Evolutionary conservation across 371 early-diverging fungal genomes (phyloP).

Genomic region (Gilbertella persicaria): DNA sequence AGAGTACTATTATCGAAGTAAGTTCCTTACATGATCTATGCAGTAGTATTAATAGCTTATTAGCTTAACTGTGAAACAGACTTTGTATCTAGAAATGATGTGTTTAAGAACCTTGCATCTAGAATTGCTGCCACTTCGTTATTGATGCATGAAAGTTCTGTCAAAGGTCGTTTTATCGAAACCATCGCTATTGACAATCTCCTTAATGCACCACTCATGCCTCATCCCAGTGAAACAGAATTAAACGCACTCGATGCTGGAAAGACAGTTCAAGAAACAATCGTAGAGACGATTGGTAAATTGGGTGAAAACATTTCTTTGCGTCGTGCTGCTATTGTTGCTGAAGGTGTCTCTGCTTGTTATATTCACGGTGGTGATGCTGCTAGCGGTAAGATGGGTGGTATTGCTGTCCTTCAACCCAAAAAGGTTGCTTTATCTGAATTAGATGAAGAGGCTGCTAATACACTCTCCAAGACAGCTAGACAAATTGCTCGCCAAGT

Average conservation of each 20-base stretch:
- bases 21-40: not conserved
- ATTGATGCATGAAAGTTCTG: constrained; percentile 40
- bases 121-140: constrained; percentile 71
- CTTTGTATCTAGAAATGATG: constrained; percentile 85
- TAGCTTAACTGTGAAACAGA: constrained; percentile 93
- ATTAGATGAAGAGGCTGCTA: constrained; percentile 31
- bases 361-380: constrained; percentile 78
- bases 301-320: constrained; percentile 87
- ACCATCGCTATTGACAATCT: constrained; percentile 41
- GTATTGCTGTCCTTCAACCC: constrained; percentile 63
- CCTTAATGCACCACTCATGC: constrained; percentile 58
- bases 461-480: constrained; percentile 54
- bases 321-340: constrained; percentile 68
- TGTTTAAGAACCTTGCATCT: constrained; percentile 79
- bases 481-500: constrained; percentile 78
- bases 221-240: constrained; percentile 47
- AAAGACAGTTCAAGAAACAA: constrained; percentile 62
- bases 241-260: constrained; percentile 21
- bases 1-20: constrained; percentile 73
- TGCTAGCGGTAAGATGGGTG: constrained; percentile 66
- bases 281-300: constrained; percentile 79
- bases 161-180: constrained; percentile 38
- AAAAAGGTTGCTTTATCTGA: constrained; percentile 36
- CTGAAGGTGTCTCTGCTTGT: constrained; percentile 46
- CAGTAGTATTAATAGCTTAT: not conserved